These are phyloP conservation scores for Calonectria crousiana DNA, from an alignment of 2,329 filamentous ascomycete species.

Conservation along the genomic window DNA sequence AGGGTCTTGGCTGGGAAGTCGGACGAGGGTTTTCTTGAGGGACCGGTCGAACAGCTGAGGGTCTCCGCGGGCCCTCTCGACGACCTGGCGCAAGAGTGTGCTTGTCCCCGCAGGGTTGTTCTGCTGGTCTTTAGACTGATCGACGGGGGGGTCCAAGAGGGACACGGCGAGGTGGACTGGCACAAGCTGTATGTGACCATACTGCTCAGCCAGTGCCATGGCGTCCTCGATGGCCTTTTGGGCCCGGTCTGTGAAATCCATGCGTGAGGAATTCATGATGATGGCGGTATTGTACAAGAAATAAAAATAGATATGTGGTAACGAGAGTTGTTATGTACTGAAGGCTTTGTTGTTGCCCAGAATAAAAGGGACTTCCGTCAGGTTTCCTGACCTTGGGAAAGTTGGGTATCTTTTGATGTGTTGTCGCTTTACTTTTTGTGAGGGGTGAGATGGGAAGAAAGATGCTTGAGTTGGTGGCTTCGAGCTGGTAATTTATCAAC, in stretches of 20 bases:
- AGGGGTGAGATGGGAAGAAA: conserved; percentile 28
- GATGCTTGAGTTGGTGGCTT: conserved; percentile 10
- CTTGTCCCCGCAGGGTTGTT: conserved; percentile 69
- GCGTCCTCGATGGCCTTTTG: conserved; percentile 91
- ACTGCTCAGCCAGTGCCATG: conserved; percentile 88
- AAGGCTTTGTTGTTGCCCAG: conserved; percentile 25
- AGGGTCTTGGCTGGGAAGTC: conserved; percentile 93
- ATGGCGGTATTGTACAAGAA: conserved; percentile 12
- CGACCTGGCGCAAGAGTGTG: conserved; percentile 93
- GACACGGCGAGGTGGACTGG: conserved; percentile 91
- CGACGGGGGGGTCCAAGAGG: conserved; percentile 80
- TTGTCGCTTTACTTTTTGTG: conserved; percentile 10
- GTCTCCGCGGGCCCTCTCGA: conserved; percentile 94
- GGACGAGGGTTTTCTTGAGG: conserved; percentile 91
- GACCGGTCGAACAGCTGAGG: conserved; percentile 88
- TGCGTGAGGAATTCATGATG: conserved; percentile 76
- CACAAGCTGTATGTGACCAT: conserved; percentile 89
- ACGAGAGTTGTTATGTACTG: conserved; percentile 23
- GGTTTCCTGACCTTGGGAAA: conserved; percentile 36
- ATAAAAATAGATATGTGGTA: neutral
- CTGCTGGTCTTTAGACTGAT: conserved; percentile 86
- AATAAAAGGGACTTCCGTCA: conserved; percentile 29
- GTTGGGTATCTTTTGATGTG: conserved; percentile 41
- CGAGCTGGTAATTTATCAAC: conserved; percentile 42
- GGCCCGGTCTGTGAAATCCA: conserved; percentile 95